Evolutionary conservation across 768 basidiomycete species (phyloP).

Genomic region (Brasilioporus rufonigricans): DNA sequence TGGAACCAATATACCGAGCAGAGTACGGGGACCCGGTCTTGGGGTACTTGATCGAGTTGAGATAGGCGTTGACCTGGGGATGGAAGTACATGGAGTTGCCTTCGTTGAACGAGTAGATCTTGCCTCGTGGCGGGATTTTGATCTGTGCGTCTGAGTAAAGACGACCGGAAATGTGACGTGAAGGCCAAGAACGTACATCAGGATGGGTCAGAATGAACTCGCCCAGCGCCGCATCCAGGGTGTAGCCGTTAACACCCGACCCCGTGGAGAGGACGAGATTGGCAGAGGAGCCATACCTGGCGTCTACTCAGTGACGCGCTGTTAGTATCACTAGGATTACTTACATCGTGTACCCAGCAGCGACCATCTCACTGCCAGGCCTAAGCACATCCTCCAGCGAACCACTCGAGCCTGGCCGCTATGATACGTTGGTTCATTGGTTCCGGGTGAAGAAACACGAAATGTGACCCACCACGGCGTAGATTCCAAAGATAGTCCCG

Average conservation of each 20-base stretch:
- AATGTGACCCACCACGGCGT: conserved; percentile 68
- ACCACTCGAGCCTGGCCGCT: conserved; percentile 80
- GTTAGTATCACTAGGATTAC: conserved; percentile 22
- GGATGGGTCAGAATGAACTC: conserved; percentile 99
- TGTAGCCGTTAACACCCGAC: conserved; percentile 96
- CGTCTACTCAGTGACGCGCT: conserved; percentile 9
- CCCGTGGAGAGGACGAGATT: conserved; percentile 96
- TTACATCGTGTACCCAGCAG: conserved; percentile 95
- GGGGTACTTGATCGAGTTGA: conserved; percentile 92
- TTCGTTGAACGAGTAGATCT: conserved; percentile 99
- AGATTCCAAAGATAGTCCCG: conserved; percentile 96
- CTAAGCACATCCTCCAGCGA: conserved; percentile 83
- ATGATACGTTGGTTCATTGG: conserved; percentile 1
- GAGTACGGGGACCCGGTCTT: conserved; percentile 77
- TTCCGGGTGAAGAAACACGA: not conserved
- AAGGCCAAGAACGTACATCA: conserved; percentile 51
- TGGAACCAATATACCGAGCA: conserved; percentile 93
- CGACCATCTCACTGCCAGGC: conserved; percentile 96
- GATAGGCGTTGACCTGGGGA: conserved; percentile 73
- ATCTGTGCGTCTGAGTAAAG: conserved; percentile 50
- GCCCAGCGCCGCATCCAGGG: conserved; percentile 90
- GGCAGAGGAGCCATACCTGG: conserved; percentile 89
- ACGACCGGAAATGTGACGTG: not conserved
- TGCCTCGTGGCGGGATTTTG: conserved; percentile 88
- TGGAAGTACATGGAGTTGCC: conserved; percentile 96